Evolutionary conservation across 768 basidiomycete species (phyloP), one percentile per base, ranked within the genome.

Genomic region (Ephemerocybe angulata): DNA sequence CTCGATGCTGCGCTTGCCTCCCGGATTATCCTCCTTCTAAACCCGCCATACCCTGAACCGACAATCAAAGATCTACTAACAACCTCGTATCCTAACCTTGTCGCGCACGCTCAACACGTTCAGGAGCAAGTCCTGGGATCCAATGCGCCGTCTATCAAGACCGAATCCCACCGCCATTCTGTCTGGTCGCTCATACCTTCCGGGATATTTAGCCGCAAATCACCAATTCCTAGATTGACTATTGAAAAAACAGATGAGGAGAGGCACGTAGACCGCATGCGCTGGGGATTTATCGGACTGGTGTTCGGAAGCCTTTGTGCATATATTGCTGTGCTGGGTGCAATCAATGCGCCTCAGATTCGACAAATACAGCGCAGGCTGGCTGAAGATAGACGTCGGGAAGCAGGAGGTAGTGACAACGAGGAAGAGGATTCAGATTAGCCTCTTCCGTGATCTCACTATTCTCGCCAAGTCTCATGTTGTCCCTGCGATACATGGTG

Each of bases 1-100:
- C 66, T 90, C 17, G 90, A 93, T 57, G 65, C 87, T 22, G 64
- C 82, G 33, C 69, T 91, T 19, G 86, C 90, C 17, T 80, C 88
- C 5, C 86, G 90, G 58, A 72, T 86, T 25, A 75, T 89, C 29
- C 72, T 90, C 29, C 69, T 91, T 3, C 57, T 76, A 3, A 68
- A 78, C 42, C 79, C 85, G 4, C 78, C 82, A 33, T 85, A 84
- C 53, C 84, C 87, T 1, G 83, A 90, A 59, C 69, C 81, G 2
- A 65, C 83, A 15, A 58, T 92, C 7, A 75, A 79, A 62, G 72
- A 75, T 57, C 75, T 87, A 3, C 64, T 90, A 8, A 63, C 62
- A 1, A 78, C 80, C 5, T 76, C 79, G 3, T 90, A 84, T 63
- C 79, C 86, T 0, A 64, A 71, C 8, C 74, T 92, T 38, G 69